Percentiles rank a stretch among this genome's conserved stretches.
These are phyloP conservation scores for Tetraselmis striata DNA, from an alignment of 139 green algal species.

Conservation along the genomic window DNA sequence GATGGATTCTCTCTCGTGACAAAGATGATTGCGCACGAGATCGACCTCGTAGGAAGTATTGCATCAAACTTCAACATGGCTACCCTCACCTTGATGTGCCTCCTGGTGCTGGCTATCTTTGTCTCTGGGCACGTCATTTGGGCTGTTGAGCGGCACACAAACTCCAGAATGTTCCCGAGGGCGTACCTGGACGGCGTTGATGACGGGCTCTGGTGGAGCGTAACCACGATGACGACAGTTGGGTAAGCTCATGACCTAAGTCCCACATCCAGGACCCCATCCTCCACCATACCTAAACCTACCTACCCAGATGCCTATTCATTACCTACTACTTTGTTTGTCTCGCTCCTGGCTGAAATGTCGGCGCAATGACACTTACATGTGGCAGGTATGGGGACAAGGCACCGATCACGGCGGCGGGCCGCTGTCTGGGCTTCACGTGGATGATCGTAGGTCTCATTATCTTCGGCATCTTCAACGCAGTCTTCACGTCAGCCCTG, in stretches of 20 bases:
- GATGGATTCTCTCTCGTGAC: not conserved
- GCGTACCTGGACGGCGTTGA: not conserved
- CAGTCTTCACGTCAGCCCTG: not conserved
- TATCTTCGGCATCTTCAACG: not conserved
- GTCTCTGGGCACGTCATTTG: not conserved
- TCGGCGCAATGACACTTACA: no score
- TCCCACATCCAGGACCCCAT: no score
- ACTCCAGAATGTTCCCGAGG: not conserved
- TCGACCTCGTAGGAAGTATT: not conserved
- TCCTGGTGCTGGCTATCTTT: not conserved
- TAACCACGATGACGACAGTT: not conserved
- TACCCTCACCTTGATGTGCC: not conserved
- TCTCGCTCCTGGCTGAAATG: no score
- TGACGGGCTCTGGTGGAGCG: not conserved
- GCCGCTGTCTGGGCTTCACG: not conserved
- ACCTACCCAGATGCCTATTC: no score
- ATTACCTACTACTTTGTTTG: no score
- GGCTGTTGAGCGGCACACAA: not conserved
- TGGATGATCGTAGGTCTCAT: not conserved
- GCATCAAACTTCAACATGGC: not conserved
- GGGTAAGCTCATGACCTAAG: no score
- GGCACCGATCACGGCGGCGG: not conserved
- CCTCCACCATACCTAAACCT: no score
- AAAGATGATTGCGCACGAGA: not conserved
- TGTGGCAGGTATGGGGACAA: not conserved